Conservation (phyloP, 371 early-diverging fungal genomes). For the Mucor indicus region DNA sequence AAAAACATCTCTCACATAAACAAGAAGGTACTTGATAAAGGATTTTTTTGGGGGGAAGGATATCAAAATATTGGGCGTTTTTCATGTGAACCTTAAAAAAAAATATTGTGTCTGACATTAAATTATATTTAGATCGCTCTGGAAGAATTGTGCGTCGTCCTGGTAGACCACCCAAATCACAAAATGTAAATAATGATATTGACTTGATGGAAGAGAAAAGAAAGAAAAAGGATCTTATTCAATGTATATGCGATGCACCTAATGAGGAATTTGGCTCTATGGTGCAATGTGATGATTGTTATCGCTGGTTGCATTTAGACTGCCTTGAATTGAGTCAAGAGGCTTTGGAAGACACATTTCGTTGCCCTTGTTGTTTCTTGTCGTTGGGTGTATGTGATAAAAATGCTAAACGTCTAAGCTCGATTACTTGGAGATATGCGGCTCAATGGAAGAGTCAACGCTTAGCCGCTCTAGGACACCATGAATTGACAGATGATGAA, state of each 20-base stretch:
- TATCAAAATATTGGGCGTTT: background rate
- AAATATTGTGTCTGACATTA: background rate
- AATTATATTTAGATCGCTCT: background rate
- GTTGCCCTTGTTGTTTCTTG: constrained; percentile 41
- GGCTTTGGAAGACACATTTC: constrained; percentile 44
- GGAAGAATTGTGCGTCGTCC: constrained; percentile 6
- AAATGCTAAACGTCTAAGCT: constrained; percentile 4
- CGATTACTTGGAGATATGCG: constrained; percentile 32
- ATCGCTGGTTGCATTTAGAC: constrained; percentile 51
- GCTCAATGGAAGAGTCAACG: constrained; percentile 29
- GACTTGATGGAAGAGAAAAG: background rate
- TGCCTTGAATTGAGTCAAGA: constrained; percentile 43
- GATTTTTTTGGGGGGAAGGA: background rate
- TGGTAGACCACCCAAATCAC: constrained; percentile 14
- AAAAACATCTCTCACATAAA: background rate
- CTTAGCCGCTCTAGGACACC: constrained; percentile 15
- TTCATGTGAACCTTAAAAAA: background rate
- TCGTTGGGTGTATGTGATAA: constrained; percentile 7
- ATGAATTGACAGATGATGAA: constrained; percentile 9
- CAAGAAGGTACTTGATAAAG: background rate
- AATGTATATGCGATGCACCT: constrained; percentile 48
- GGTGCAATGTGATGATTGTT: constrained; percentile 59
- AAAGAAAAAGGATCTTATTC: constrained; percentile 7
- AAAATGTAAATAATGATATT: constrained; percentile 1
- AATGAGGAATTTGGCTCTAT: constrained; percentile 49